phyloP scores from a whole-genome alignment of 2,329 filamentous ascomycete species.

The Aspergillus tanneri region DNA sequence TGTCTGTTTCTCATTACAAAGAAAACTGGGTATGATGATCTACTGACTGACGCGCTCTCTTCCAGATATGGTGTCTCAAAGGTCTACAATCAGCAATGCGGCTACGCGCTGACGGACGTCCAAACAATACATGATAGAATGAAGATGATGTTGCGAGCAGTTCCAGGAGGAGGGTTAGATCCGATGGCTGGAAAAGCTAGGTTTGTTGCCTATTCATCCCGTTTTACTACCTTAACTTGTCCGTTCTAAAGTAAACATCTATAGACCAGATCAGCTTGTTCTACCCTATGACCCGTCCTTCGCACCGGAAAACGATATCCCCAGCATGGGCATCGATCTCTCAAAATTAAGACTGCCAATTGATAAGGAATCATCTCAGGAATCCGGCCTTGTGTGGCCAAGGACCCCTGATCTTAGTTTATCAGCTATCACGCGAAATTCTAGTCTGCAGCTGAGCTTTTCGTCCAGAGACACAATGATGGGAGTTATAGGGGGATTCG shows the following conservation, averaged over 20 bases:
- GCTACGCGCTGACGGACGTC: conserved; percentile 78
- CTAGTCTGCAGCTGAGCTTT: conserved; percentile 46
- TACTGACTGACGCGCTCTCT: too few species aligned
- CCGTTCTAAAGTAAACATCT: background rate
- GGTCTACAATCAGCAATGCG: conserved; percentile 83
- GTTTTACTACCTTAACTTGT: background rate
- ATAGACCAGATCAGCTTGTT: conserved; percentile 71
- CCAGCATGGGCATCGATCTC: conserved; percentile 58
- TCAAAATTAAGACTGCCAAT: conserved; percentile 43
- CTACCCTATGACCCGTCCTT: conserved; percentile 83
- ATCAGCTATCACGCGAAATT: conserved; percentile 27
- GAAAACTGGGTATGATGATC: background rate
- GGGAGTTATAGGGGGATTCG: conserved; percentile 40
- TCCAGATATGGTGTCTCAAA: conserved; percentile 75
- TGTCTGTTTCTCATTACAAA: conserved; percentile 51
- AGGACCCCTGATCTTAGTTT: conserved; percentile 36
- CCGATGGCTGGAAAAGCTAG: conserved; percentile 67
- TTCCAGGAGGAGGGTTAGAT: conserved; percentile 64
- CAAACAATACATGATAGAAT: conserved; percentile 74
- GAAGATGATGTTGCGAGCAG: conserved; percentile 61
- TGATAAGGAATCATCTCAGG: conserved; percentile 32
- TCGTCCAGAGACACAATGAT: conserved; percentile 47
- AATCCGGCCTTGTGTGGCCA: conserved; percentile 33
- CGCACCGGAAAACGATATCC: conserved; percentile 63
- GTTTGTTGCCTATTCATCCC: conserved; percentile 51